Evolutionary conservation across 169 alveolate species (phyloP).

Genomic region (Amoebophrya sp.): DNA sequence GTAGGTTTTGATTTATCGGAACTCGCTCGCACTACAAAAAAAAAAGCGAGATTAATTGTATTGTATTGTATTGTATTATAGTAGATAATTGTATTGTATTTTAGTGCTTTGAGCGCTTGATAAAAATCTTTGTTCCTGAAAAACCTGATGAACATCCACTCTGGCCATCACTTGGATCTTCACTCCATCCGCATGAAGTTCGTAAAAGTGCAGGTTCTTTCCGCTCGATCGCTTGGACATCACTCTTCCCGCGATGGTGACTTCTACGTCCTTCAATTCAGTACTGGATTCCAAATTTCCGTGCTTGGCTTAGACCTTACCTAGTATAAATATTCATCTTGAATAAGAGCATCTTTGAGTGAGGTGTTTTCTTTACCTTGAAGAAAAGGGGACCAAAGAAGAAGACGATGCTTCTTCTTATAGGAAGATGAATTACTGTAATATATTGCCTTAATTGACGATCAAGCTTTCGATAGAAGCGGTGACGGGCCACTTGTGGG

Average conservation of each 20-base stretch:
- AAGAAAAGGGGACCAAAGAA: neutral
- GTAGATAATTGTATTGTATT: neutral
- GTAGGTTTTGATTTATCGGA: too few relatives aligned
- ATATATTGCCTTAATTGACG: conserved; percentile 29
- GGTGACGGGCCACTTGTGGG: conserved; percentile 79
- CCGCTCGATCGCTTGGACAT: conserved; percentile 35
- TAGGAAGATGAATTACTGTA: conserved; percentile 36
- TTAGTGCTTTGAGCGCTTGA: conserved; percentile 46
- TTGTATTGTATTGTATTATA: neutral
- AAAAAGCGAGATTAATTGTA: too few relatives aligned
- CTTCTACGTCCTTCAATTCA: conserved; percentile 56
- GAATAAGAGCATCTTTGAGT: too few relatives aligned
- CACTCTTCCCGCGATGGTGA: conserved; percentile 75
- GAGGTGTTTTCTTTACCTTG: too few relatives aligned
- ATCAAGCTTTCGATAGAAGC: conserved; percentile 51
- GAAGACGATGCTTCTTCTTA: neutral
- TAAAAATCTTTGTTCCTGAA: conserved; percentile 38
- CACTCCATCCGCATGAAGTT: conserved; percentile 72
- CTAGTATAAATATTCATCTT: conserved; percentile 13
- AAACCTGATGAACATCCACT: conserved; percentile 49
- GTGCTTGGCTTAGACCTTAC: conserved; percentile 59
- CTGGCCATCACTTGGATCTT: conserved; percentile 75
- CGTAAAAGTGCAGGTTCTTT: conserved; percentile 77
- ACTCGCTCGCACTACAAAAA: too few relatives aligned
- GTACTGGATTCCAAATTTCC: conserved; percentile 60